These are phyloP conservation scores for Gymnopilus dilepis DNA, from an alignment of 768 basidiomycete genomes.

Conservation along the genomic window DNA sequence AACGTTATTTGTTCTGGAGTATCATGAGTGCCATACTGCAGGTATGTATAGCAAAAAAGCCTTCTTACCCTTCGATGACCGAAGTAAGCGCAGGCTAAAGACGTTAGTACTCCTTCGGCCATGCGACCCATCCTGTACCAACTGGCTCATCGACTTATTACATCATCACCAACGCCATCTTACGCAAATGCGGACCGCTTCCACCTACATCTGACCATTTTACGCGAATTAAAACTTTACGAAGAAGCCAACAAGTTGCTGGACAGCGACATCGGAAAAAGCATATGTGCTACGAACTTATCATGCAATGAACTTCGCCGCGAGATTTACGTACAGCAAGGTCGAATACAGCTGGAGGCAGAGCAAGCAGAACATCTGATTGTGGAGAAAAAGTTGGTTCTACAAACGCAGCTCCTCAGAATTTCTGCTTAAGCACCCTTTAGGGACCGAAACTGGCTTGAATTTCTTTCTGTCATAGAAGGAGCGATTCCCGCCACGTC, in stretches of 20 bases:
- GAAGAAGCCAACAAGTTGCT: constrained; percentile 76
- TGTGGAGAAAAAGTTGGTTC: constrained; percentile 58
- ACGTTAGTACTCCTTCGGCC: constrained; percentile 59
- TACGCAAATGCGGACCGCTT: constrained; percentile 77
- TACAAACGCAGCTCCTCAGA: neutral
- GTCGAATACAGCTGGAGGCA: constrained; percentile 65
- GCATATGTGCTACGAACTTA: constrained; percentile 71
- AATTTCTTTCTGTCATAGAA: constrained; percentile 77
- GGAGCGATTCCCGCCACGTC: constrained; percentile 57
- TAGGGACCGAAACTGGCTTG: constrained; percentile 87
- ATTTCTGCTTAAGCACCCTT: constrained; percentile 8
- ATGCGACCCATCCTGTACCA: constrained; percentile 76
- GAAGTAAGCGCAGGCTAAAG: constrained; percentile 61
- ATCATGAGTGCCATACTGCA: constrained; percentile 82
- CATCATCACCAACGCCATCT: constrained; percentile 65
- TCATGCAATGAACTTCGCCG: constrained; percentile 78
- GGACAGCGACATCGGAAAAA: constrained; percentile 69
- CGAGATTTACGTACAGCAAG: constrained; percentile 66
- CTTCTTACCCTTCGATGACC: neutral
- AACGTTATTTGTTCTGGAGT: constrained; percentile 84
- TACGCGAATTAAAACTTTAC: constrained; percentile 68
- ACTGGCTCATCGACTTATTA: constrained; percentile 76
- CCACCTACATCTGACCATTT: constrained; percentile 72
- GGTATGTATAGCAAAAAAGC: constrained; percentile 40
- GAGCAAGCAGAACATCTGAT: constrained; percentile 64